Evolutionary conservation across 768 basidiomycete genomes (phyloP).

Genomic region (Lactifluus subvellereus): DNA sequence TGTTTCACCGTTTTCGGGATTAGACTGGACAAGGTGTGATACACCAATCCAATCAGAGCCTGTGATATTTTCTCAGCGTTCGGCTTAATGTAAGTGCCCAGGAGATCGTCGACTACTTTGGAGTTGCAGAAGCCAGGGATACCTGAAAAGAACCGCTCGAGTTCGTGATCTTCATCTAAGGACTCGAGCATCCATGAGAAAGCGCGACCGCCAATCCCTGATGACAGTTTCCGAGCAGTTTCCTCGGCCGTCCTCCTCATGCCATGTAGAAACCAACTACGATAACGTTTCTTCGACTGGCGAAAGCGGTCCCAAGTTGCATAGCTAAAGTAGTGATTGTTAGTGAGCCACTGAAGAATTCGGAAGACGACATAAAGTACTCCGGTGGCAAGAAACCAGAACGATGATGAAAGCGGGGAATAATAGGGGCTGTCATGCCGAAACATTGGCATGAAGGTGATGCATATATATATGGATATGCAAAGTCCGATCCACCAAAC

Average conservation of each 20-base stretch:
- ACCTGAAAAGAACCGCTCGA: background rate
- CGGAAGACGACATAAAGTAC: background rate
- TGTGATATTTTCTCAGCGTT: background rate
- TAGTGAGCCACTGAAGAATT: background rate
- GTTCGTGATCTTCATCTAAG: background rate
- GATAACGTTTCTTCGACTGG: background rate
- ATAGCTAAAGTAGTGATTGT: background rate
- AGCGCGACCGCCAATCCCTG: background rate
- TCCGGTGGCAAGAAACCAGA: background rate
- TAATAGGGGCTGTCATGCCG: no score
- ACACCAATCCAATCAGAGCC: background rate
- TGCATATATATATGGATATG: background rate
- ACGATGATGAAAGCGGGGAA: background rate
- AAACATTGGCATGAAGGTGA: no score
- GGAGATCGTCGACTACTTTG: background rate
- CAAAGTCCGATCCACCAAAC: background rate
- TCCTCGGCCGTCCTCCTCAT: background rate
- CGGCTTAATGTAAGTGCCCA: background rate
- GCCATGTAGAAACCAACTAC: background rate
- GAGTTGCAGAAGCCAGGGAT: conserved; percentile 2
- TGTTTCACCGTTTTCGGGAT: background rate
- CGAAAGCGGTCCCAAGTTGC: background rate
- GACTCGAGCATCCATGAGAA: background rate
- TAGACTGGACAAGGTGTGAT: background rate
- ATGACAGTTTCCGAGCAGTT: background rate